phyloP scores from a whole-genome alignment of 192 early-diverging fungal species.

The Funneliformis mosseae region DNA sequence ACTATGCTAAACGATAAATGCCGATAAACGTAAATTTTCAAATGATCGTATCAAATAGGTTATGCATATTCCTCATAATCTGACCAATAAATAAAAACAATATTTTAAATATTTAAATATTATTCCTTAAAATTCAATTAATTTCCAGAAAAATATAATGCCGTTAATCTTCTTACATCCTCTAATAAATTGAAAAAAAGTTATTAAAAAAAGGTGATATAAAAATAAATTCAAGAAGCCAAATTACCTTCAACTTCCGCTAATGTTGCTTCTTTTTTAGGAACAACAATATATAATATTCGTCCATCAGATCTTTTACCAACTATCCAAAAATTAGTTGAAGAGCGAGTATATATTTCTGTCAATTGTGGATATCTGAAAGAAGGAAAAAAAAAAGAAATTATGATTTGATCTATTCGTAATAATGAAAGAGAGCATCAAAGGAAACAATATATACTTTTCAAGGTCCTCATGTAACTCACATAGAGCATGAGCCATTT shows the following conservation, averaged over 20 bases:
- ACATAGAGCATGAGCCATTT: slow-evolving; percentile 53
- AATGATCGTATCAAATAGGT: no score
- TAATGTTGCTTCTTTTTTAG: slow-evolving; percentile 58
- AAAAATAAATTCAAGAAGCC: neutral
- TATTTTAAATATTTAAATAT: no score
- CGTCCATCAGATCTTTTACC: slow-evolving; percentile 53
- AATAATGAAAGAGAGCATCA: neutral
- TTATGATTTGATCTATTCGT: neutral
- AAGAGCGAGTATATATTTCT: slow-evolving; percentile 57
- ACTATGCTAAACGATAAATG: no score
- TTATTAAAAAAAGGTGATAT: neutral
- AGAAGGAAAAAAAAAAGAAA: neutral
- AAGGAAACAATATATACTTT: slow-evolving; percentile 29
- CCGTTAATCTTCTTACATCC: slow-evolving; percentile 43
- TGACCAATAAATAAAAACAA: no score
- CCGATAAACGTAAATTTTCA: no score
- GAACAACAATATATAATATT: slow-evolving; percentile 58
- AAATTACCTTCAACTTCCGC: slow-evolving; percentile 57
- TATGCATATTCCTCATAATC: no score
- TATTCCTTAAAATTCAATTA: no score
- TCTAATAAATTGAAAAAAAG: slow-evolving; percentile 33
- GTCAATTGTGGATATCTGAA: slow-evolving; percentile 45
- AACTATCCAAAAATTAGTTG: slow-evolving; percentile 57
- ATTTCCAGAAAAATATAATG: slow-evolving; percentile 39
- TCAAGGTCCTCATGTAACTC: slow-evolving; percentile 61